These are phyloP conservation scores for Pseudohyphozyma bogoriensis DNA, from an alignment of 768 basidiomycete species.

Conservation along the genomic window DNA sequence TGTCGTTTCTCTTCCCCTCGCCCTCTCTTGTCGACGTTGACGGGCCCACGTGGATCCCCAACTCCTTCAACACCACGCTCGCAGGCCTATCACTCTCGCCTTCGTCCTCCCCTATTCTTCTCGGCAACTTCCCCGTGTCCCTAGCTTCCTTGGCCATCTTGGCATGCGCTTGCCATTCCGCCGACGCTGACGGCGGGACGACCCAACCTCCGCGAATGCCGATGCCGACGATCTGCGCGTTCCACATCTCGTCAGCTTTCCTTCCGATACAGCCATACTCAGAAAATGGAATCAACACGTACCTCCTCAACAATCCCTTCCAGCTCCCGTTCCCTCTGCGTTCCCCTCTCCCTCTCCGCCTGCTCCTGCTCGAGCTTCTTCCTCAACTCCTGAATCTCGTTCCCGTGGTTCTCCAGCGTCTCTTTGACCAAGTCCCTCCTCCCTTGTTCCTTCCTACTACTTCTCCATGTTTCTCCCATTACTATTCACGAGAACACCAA, in stretches of 20 bases:
- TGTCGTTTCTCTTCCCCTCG: no score
- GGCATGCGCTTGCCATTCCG: not conserved
- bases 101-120: no score
- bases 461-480: slow-evolving; percentile 23
- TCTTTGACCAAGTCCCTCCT: slow-evolving; percentile 16
- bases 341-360: not conserved
- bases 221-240: slow-evolving; percentile 20
- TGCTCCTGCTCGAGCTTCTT: not conserved
- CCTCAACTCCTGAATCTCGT: slow-evolving; percentile 1
- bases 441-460: slow-evolving; percentile 5
- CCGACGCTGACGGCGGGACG: not conserved
- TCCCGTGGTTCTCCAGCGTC: slow-evolving; percentile 7
- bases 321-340: slow-evolving; percentile 8
- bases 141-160: not conserved
- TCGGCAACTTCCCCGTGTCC: not conserved
- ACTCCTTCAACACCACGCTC: no score
- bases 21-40: no score
- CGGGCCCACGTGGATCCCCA: no score
- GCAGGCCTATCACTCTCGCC: no score
- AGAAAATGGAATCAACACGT: not conserved
- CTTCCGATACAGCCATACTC: no score
- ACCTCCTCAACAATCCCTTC: slow-evolving; percentile 23
- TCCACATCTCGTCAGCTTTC: no score
- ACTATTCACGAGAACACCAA: not conserved
- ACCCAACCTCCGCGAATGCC: slow-evolving; percentile 22